Percentiles rank a stretch among this genome's conserved stretches.
Conservation (phyloP, 495 filamentous ascomycete genomes). For the Aspergillus sparsus region DNA sequence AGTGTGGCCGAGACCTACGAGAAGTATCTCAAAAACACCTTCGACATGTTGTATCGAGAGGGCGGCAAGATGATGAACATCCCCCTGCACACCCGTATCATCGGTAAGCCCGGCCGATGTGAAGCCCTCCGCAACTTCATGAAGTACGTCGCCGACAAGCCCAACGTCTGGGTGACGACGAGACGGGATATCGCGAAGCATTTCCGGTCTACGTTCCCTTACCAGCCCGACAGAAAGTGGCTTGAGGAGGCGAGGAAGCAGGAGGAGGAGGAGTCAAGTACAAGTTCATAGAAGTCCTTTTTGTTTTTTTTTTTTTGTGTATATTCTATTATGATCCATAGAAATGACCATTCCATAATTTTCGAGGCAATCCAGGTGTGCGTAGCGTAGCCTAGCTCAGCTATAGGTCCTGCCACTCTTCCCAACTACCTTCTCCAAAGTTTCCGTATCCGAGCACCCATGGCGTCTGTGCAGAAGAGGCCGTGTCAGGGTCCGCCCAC, state of each 20-base stretch:
- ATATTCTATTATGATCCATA: no score
- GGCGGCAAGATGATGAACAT: constrained; percentile 16
- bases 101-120: constrained; percentile 45
- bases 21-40: constrained; percentile 16
- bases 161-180: constrained; percentile 50
- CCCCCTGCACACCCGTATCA: constrained; percentile 13
- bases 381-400: no score
- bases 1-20: constrained; percentile 12
- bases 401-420: not conserved
- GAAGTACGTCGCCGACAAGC: constrained; percentile 41
- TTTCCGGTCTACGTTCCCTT: constrained; percentile 44
- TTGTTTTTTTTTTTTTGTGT: no score
- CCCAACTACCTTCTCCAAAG: not conserved
- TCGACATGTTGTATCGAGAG: constrained; percentile 17
- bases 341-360: no score
- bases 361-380: no score
- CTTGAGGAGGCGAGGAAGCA: constrained; percentile 2
- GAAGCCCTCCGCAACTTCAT: constrained; percentile 46
- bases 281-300: no score
- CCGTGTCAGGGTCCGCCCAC: not conserved
- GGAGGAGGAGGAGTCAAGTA: not conserved
- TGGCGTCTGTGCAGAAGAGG: not conserved
- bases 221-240: constrained; percentile 23
- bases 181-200: constrained; percentile 45
- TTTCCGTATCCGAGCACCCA: not conserved